Evolutionary conservation across 75 land plant species (phyloP).

Genomic region (Pinus tabuliformis): DNA sequence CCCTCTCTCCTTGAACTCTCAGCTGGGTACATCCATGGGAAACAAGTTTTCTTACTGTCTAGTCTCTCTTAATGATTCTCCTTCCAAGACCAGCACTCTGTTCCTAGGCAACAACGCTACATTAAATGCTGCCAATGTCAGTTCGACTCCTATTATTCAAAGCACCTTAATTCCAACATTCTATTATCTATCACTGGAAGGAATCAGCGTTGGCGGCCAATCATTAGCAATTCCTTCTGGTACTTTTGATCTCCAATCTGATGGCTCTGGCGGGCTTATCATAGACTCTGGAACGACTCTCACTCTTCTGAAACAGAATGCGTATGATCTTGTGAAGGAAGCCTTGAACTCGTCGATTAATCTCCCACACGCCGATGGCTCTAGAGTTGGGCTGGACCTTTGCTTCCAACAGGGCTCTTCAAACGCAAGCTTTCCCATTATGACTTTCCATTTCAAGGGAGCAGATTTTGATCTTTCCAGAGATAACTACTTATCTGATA

Average conservation of each 20-base stretch:
- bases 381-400: too few species aligned
- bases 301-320: conserved; percentile 7
- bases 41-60: conserved; percentile 39
- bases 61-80: conserved; percentile 5
- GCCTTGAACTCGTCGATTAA: too few species aligned
- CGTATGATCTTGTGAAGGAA: too few species aligned
- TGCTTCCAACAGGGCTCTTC: too few species aligned
- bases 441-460: too few species aligned
- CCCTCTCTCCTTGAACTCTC: conserved; percentile 29
- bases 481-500: too few species aligned
- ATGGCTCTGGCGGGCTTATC: conserved; percentile 19
- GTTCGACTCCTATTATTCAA: conserved; percentile 18
- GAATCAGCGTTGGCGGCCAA: conserved; percentile 18
- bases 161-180: conserved; percentile 1
- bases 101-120: conserved; percentile 2
- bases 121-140: background rate
- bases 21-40: conserved; percentile 13
- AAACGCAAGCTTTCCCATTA: too few species aligned
- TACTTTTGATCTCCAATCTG: conserved; percentile 7
- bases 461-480: too few species aligned
- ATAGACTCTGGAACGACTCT: conserved; percentile 36
- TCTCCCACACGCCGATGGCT: too few species aligned
- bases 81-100: conserved; percentile 14
- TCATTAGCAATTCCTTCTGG: conserved; percentile 8
- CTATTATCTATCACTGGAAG: conserved; percentile 29